phyloP scores from a whole-genome alignment of 768 basidiomycete species.

The Hericium coralloides region DNA sequence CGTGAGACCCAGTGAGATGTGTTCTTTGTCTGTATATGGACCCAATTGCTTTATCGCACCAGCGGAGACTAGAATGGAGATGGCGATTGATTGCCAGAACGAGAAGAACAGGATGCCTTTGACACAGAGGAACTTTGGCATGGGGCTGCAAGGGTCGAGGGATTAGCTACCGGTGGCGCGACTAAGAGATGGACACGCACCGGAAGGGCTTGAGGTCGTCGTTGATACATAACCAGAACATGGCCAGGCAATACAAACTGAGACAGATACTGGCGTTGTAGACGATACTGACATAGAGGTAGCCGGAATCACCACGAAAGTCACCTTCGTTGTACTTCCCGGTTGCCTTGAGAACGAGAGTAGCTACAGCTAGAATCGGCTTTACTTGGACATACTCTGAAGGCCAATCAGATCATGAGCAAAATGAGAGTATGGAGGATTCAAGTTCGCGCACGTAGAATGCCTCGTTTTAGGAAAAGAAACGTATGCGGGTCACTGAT shows the following conservation, averaged over 20 bases:
- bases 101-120: constrained; percentile 98
- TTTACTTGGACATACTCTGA: constrained; percentile 97
- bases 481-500: constrained; percentile 93
- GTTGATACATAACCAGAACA: constrained; percentile 93
- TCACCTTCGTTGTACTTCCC: constrained; percentile 89
- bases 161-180: neutral
- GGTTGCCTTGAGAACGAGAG: constrained; percentile 75
- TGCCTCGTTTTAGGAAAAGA: constrained; percentile 89
- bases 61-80: constrained; percentile 84
- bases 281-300: constrained; percentile 82
- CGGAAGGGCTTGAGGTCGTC: constrained; percentile 85
- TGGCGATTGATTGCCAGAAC: constrained; percentile 89
- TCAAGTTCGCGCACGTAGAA: constrained; percentile 72
- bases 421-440: too few species aligned
- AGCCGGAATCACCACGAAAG: constrained; percentile 78
- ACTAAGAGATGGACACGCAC: constrained; percentile 28
- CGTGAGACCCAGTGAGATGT: constrained; percentile 84
- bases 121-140: constrained; percentile 97
- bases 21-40: constrained; percentile 79
- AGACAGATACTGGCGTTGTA: constrained; percentile 80
- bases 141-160: constrained; percentile 42
- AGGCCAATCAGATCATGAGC: neutral
- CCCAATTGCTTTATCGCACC: constrained; percentile 71
- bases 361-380: constrained; percentile 77
- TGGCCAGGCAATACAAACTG: constrained; percentile 82